Evolutionary conservation across 371 early-diverging fungal species (phyloP).

Genomic region (Mortierella sp.): DNA sequence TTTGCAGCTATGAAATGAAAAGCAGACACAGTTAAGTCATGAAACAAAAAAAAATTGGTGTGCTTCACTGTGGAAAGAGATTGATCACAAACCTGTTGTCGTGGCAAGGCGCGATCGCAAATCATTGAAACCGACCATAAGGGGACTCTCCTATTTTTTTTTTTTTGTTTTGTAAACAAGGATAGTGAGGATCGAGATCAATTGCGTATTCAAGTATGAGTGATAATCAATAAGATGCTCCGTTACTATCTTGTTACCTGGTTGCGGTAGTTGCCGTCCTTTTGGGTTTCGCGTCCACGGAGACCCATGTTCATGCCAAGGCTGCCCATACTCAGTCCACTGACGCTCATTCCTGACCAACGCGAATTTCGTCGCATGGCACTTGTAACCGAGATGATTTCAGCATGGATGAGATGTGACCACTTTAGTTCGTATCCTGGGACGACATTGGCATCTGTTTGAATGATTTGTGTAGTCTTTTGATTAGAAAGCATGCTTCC

Average conservation of each 20-base stretch:
- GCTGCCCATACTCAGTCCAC: slow-evolving; percentile 71
- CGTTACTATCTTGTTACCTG: no score
- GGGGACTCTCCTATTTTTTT: slow-evolving; percentile 70
- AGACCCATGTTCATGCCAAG: slow-evolving; percentile 78
- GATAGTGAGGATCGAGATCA: background rate
- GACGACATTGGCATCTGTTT: background rate
- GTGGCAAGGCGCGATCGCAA: slow-evolving; percentile 75
- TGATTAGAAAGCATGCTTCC: slow-evolving; percentile 20
- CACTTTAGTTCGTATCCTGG: slow-evolving; percentile 73
- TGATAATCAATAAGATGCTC: background rate
- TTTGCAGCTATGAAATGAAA: slow-evolving; percentile 32
- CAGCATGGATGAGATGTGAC: slow-evolving; percentile 84
- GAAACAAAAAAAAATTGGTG: background rate
- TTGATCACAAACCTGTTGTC: slow-evolving; percentile 61
- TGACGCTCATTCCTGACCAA: slow-evolving; percentile 81
- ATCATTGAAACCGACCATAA: slow-evolving; percentile 79
- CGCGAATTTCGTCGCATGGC: slow-evolving; percentile 91
- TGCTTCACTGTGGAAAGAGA: background rate
- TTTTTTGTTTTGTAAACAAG: background rate
- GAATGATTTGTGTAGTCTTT: background rate
- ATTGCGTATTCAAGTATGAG: background rate
- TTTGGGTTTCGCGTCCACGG: slow-evolving; percentile 62
- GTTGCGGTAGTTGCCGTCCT: slow-evolving; percentile 59
- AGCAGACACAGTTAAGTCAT: background rate
- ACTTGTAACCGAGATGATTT: slow-evolving; percentile 83